Evolutionary conservation across 352 stramenopile species (phyloP).

Genomic region (Globisporangium cederbergense): DNA sequence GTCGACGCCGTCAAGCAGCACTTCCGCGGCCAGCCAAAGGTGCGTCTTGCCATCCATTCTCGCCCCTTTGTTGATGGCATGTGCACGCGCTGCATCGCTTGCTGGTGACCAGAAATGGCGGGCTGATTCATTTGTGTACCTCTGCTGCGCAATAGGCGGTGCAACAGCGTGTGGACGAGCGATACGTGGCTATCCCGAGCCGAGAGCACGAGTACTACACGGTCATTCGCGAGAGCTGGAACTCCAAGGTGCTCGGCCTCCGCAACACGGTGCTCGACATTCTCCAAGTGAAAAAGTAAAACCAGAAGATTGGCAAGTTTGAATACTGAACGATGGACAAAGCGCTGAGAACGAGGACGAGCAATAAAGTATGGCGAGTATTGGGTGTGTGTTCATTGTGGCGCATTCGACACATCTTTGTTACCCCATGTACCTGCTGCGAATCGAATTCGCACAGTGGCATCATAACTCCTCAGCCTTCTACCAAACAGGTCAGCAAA

Average conservation of each 20-base stretch:
- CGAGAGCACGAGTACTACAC: constrained; percentile 84
- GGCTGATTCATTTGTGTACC: background rate
- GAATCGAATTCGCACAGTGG: background rate
- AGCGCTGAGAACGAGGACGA: background rate
- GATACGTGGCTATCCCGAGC: constrained; percentile 62
- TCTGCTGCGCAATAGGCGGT: constrained; percentile 3
- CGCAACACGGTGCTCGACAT: constrained; percentile 54
- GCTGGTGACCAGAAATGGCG: background rate
- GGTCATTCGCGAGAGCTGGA: constrained; percentile 65
- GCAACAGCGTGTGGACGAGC: constrained; percentile 29
- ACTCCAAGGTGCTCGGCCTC: constrained; percentile 60
- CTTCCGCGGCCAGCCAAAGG: constrained; percentile 41
- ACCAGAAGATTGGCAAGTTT: no score
- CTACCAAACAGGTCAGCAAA: no score
- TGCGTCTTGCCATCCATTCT: constrained; percentile 3
- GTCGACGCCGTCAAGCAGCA: constrained; percentile 55
- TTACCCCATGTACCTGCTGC: background rate
- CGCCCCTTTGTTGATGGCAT: background rate
- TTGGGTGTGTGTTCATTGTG: background rate
- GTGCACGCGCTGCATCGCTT: background rate
- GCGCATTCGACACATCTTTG: background rate
- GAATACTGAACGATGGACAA: no score
- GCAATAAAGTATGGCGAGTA: constrained; percentile 9
- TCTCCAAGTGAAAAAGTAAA: constrained; percentile 41
- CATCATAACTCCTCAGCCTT: no score